Base-by-base conservation (phyloP, 257 asterid species). In the Gentiana straminea region DNA sequence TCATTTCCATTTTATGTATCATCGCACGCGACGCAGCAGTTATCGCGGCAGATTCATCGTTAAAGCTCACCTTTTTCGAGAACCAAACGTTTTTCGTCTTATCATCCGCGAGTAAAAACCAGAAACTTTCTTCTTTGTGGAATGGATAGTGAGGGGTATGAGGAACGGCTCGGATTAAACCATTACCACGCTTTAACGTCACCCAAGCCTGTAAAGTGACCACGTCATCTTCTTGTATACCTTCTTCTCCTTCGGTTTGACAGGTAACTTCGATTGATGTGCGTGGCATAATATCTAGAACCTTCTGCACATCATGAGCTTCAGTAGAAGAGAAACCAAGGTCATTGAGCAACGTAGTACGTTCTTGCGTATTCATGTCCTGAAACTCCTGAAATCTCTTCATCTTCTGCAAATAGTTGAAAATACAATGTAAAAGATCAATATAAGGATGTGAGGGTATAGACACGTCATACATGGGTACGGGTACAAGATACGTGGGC, bases 211-310 rank as follows among this genome's bases (percentile, higher is more conserved):
- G 84, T 33, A 91, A 50, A 8, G 96, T 79, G 38, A 84, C 88
- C 5, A 83, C 61, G 51, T 91, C 98, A 4, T 95, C 95, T 53
- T 83, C 98, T 71, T 91, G 96, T 72, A 91, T 78, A 38, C 79
- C 88, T 57, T 91, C 94, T 61, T 91, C 98, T 11, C 98, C 98
- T 58, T 91, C 94, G 5, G 98, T 91, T 68, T 76, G 87, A 24
- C 96, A 91, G 32, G 79, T 73, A 57, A 83, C 84, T 58, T 84
- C 94, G 33, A 83, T 63, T 38, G 83, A 60, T 8, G 81, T 71
- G 35, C 74, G 74, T 59, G 98, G 98, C 54, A 91, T 78, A 55
- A 79, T 65, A 69, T 82, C 84, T 59, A 84, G 73, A 51, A 84
- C 98, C 75, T 77, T 83, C 77, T 87, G 94, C 49, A 91, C 73